Conservation (phyloP, 2,329 filamentous ascomycete genomes). For the Fusarium oxysporum region DNA sequence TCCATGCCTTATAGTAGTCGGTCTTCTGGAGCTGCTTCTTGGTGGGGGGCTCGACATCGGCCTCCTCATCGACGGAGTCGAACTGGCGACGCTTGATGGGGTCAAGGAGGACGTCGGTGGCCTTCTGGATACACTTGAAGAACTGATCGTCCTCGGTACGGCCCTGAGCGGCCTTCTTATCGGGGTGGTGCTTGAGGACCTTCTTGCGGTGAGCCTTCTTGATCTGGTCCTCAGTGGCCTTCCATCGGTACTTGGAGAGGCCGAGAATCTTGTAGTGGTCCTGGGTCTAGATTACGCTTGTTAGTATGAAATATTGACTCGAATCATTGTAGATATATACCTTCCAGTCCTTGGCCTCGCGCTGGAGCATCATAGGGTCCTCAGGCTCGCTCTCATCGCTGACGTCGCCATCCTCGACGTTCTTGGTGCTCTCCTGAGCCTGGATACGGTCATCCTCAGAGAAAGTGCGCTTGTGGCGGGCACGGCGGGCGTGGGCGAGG, state of each 20-base stretch:
- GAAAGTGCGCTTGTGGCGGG: constrained; percentile 96
- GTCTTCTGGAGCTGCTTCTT: constrained; percentile 90
- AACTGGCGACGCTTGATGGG: constrained; percentile 93
- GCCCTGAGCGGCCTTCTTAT: constrained; percentile 96
- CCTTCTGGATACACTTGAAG: constrained; percentile 99
- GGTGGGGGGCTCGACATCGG: constrained; percentile 89
- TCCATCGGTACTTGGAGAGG: constrained; percentile 89
- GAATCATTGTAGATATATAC: constrained; percentile 58
- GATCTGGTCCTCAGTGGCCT: constrained; percentile 97
- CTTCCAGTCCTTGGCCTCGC: constrained; percentile 99
- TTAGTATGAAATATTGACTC: neutral
- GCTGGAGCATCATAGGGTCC: constrained; percentile 89
- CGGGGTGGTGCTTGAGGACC: constrained; percentile 98
- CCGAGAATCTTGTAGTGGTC: constrained; percentile 98
- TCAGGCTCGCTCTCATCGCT: constrained; percentile 94
- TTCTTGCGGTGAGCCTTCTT: constrained; percentile 99
- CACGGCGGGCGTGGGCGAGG: constrained; percentile 94
- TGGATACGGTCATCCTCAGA: constrained; percentile 98
- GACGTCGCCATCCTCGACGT: constrained; percentile 89
- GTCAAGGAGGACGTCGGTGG: constrained; percentile 92
- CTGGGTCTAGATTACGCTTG: constrained; percentile 71
- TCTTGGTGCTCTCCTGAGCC: constrained; percentile 94
- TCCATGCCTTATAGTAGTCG: constrained; percentile 97
- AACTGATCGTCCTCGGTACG: constrained; percentile 94
- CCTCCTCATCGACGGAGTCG: constrained; percentile 94